Evolutionary conservation across 371 early-diverging fungal genomes (phyloP), one percentile per base, ranked within the genome.

Genomic region (Apophysomyces ossiformis): DNA sequence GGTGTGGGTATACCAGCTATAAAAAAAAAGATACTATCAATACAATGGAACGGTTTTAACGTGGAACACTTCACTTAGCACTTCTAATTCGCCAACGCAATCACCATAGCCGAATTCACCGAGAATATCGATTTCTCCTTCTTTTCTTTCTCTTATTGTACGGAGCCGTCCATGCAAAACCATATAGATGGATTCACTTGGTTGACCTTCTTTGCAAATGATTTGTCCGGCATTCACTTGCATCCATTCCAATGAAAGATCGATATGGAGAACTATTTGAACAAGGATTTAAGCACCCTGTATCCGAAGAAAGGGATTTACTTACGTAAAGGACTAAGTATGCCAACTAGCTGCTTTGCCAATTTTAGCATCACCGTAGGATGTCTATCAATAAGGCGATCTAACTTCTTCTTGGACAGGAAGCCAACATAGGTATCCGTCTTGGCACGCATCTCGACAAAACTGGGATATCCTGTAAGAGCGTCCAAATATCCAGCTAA

Each of bases 241-340:
- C 76, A 90, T 89, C 99, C 99, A 99, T 69, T 98, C 99, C 64
- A 98, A 77, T 0, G 99, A 96, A 44, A 94, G 90, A 78, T 98
- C 98, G 50, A 99, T 90, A 71, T 96, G 94, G 58, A 96, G 83
- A 18, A 93, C 88, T 75, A 73, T 7, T 36, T 1, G 37, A 54
- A 0, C 8, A 60, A 45, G 45, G 46, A 57, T 36, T 7, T 43
- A 5, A 46, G 43, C 61, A 46, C 54, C 21, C 21, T 61, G 18
- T 12, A 62, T 56, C 13, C 41, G 13, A 56, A 35, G 37, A 63
- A 36, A 41, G 16, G 3, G 18, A 0, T 44, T 39, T 35, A 56
- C 85, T 79, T 83, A 89, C 89, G 76, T 37, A 95, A 79, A 2
- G 96, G 93, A 5, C 96, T 92, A 21, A 97, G 79, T 64, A 89